phyloP scores from a whole-genome alignment of 345 rosid species.

The Schrenkiella parvula region DNA sequence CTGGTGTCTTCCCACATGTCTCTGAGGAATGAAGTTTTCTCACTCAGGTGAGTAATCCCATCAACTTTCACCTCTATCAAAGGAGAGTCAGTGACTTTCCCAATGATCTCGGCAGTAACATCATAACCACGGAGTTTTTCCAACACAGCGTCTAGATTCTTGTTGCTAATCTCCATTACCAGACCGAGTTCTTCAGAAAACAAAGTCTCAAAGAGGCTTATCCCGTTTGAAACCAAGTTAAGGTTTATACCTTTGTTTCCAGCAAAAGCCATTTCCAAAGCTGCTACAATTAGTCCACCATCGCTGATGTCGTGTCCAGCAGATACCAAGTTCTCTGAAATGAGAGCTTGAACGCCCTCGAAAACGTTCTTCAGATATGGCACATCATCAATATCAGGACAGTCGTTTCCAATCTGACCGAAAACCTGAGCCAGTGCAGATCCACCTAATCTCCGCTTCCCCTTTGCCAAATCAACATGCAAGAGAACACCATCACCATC shows the following conservation, averaged over 20 bases:
- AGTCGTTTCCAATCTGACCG: constrained; percentile 78
- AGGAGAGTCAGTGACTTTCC: constrained; percentile 59
- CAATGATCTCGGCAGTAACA: constrained; percentile 63
- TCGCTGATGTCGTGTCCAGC: constrained; percentile 97
- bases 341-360: constrained; percentile 64
- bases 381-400: constrained; percentile 88
- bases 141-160: constrained; percentile 51
- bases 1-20: constrained; percentile 97
- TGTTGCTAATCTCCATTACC: constrained; percentile 66
- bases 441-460: constrained; percentile 82
- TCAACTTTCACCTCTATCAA: constrained; percentile 57
- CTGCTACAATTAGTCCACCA: constrained; percentile 76
- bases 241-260: constrained; percentile 72
- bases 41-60: constrained; percentile 49
- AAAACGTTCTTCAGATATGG: constrained; percentile 65
- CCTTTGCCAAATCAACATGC: constrained; percentile 83
- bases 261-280: constrained; percentile 91
- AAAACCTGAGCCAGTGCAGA: constrained; percentile 87
- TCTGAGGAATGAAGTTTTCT: constrained; percentile 60
- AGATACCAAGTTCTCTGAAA: constrained; percentile 55
- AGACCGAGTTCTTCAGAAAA: constrained; percentile 92
- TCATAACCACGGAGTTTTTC: constrained; percentile 43
- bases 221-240: constrained; percentile 51
- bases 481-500: constrained; percentile 65
- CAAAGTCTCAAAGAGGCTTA: constrained; percentile 68